Evolutionary conservation across 2,329 filamentous ascomycete genomes (phyloP).

Genomic region (Cordyceps cateniannulata): DNA sequence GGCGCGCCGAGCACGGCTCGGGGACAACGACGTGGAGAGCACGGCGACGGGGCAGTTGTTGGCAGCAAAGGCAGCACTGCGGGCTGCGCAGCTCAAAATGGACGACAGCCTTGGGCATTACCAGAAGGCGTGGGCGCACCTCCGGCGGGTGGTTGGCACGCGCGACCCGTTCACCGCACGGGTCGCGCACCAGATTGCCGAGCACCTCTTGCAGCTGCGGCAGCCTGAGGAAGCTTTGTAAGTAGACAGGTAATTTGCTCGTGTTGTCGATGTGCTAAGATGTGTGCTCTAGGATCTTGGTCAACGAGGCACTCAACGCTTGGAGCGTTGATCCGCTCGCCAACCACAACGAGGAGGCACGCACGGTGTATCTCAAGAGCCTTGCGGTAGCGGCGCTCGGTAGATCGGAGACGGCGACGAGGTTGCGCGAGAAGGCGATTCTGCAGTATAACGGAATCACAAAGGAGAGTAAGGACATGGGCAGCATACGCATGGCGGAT

Average conservation of each 20-base stretch:
- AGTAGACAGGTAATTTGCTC: not conserved
- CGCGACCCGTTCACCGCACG: constrained; percentile 12
- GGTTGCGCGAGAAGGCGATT: constrained; percentile 5
- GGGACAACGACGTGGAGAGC: constrained; percentile 11
- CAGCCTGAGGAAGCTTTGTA: constrained; percentile 10
- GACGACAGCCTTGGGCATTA: constrained; percentile 10
- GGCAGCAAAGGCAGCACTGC: constrained; percentile 8
- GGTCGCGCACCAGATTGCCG: constrained; percentile 12
- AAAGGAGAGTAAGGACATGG: not conserved
- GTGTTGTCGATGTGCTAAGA: not conserved
- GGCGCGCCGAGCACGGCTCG: constrained; percentile 3
- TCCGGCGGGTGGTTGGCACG: constrained; percentile 10
- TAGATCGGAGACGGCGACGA: constrained; percentile 7
- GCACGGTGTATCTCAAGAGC: constrained; percentile 12
- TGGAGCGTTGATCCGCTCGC: constrained; percentile 13
- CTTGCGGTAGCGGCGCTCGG: constrained; percentile 10
- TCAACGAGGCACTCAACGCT: constrained; percentile 6
- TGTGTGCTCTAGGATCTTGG: not conserved
- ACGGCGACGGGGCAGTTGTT: constrained; percentile 8
- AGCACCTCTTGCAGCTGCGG: constrained; percentile 6
- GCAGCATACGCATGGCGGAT: constrained; percentile 5
- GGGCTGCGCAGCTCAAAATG: not conserved
- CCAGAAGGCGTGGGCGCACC: constrained; percentile 9
- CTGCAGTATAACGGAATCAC: constrained; percentile 7
- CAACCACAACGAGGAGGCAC: constrained; percentile 13